Conservation (phyloP, 2,329 filamentous ascomycete genomes). For the Penicillium sp. region DNA sequence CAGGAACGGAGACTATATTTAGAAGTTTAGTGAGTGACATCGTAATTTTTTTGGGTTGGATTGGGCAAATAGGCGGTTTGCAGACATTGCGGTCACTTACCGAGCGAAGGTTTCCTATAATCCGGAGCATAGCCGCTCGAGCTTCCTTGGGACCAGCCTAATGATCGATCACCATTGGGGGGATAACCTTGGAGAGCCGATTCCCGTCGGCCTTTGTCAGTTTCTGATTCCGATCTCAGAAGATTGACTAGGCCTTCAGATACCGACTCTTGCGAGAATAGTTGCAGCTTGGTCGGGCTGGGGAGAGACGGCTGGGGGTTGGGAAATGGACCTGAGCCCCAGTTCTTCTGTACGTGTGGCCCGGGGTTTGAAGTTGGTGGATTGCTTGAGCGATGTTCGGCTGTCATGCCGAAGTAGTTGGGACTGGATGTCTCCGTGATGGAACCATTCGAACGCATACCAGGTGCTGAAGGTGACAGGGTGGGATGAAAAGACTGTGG, state of each 20-base stretch:
- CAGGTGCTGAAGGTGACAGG: constrained; percentile 22
- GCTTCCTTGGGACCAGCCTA: background rate
- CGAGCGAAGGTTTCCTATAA: constrained; percentile 5
- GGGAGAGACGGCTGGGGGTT: constrained; percentile 69
- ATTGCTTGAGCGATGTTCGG: constrained; percentile 59
- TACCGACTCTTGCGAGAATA: constrained; percentile 64
- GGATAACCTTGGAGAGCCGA: constrained; percentile 20
- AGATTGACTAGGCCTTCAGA: constrained; percentile 77
- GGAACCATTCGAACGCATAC: constrained; percentile 15
- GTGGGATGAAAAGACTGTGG: constrained; percentile 17
- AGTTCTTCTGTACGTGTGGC: constrained; percentile 66
- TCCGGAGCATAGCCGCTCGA: background rate
- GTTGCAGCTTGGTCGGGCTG: constrained; percentile 26
- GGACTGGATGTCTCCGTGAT: constrained; percentile 57
- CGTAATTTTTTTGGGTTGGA: background rate
- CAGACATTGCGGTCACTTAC: constrained; percentile 3
- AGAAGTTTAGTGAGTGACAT: constrained; percentile 9
- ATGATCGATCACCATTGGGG: constrained; percentile 10
- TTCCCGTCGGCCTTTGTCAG: constrained; percentile 19
- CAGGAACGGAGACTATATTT: background rate
- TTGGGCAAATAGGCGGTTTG: background rate
- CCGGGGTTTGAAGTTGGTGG: constrained; percentile 61
- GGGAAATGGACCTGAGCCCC: constrained; percentile 67
- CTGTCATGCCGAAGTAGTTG: constrained; percentile 80
- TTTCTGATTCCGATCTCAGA: constrained; percentile 46